A percentile compares a stretch with the other conserved stretches of the same genome.
These are phyloP conservation scores for Fusarium virguliforme DNA, from an alignment of 2,329 filamentous ascomycete genomes.

Conservation along the genomic window DNA sequence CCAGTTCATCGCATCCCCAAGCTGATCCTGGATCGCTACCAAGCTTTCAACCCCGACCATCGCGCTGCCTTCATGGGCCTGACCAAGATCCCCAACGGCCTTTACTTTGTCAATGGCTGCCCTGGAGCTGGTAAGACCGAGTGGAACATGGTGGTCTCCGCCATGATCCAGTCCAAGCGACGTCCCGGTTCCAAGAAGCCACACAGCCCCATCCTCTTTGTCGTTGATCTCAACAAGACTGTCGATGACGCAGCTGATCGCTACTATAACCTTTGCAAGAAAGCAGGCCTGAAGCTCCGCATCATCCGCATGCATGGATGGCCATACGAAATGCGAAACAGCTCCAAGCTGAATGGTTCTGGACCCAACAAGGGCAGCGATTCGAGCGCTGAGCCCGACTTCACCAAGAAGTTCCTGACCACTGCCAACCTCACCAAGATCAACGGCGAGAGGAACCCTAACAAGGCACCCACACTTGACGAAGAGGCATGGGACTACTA, in stretches of 20 bases:
- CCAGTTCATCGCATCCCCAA: slow-evolving; percentile 43
- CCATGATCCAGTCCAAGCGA: slow-evolving; percentile 56
- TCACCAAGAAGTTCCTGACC: slow-evolving; percentile 56
- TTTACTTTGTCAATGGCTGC: slow-evolving; percentile 64
- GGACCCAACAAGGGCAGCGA: slow-evolving; percentile 4
- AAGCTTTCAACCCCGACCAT: slow-evolving; percentile 59
- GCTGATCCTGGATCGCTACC: slow-evolving; percentile 51
- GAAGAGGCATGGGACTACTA: slow-evolving; percentile 62
- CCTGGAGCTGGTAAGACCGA: slow-evolving; percentile 66
- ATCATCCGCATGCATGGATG: slow-evolving; percentile 62
- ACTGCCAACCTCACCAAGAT: slow-evolving; percentile 47
- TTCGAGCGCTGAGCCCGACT: slow-evolving; percentile 49
- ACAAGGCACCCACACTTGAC: slow-evolving; percentile 60
- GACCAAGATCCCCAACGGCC: slow-evolving; percentile 58
- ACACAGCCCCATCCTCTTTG: slow-evolving; percentile 59
- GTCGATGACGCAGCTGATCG: slow-evolving; percentile 63
- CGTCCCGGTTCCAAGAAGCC: slow-evolving; percentile 42
- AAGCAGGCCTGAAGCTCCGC: slow-evolving; percentile 54
- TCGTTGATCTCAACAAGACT: slow-evolving; percentile 66
- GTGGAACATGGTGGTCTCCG: slow-evolving; percentile 62
- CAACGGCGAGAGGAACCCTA: slow-evolving; percentile 26
- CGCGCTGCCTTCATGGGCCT: slow-evolving; percentile 56
- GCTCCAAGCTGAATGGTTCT: slow-evolving; percentile 50
- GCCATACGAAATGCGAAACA: slow-evolving; percentile 57
- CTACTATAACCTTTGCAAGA: slow-evolving; percentile 58